phyloP scores from a whole-genome alignment of 768 basidiomycete species.

The Chalciporus piperatus region DNA sequence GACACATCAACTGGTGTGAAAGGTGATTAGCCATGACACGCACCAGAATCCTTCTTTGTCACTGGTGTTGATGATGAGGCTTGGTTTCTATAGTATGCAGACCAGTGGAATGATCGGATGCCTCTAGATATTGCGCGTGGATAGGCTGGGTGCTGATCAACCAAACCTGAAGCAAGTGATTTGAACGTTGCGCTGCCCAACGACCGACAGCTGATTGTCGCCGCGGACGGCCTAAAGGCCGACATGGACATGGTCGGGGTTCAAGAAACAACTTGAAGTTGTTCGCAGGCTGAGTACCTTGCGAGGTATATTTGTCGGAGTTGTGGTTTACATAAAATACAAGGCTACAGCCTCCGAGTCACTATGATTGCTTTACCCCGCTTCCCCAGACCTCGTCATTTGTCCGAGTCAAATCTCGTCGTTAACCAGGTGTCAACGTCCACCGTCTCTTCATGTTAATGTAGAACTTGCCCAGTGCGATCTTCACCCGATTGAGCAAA shows the following conservation, averaged over 20 bases:
- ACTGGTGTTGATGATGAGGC: slow-evolving; percentile 8
- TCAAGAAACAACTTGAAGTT: slow-evolving; percentile 20
- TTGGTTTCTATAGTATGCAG: slow-evolving; percentile 25
- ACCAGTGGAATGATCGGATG: slow-evolving; percentile 32
- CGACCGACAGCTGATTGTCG: slow-evolving; percentile 22
- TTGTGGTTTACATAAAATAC: too few species aligned
- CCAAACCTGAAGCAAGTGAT: slow-evolving; percentile 25
- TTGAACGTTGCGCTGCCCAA: slow-evolving; percentile 15
- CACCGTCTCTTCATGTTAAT: too few species aligned
- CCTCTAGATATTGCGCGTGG: slow-evolving; percentile 16
- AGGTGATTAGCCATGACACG: slow-evolving; percentile 2
- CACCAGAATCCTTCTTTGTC: slow-evolving; percentile 26
- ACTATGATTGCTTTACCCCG: background rate
- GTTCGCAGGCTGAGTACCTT: slow-evolving; percentile 15
- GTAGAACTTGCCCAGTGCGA: too few species aligned
- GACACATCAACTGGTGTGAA: background rate
- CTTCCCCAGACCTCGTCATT: background rate
- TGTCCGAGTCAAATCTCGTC: background rate
- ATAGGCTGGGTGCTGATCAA: background rate
- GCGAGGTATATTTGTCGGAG: slow-evolving; percentile 6
- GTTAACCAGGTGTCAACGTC: background rate
- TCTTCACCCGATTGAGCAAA: background rate
- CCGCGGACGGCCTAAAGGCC: slow-evolving; percentile 29
- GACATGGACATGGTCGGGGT: slow-evolving; percentile 29
- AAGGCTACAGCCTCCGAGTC: too few species aligned